Conservation (phyloP, 148 eudicot genomes). For the Limonium bicolor region DNA sequence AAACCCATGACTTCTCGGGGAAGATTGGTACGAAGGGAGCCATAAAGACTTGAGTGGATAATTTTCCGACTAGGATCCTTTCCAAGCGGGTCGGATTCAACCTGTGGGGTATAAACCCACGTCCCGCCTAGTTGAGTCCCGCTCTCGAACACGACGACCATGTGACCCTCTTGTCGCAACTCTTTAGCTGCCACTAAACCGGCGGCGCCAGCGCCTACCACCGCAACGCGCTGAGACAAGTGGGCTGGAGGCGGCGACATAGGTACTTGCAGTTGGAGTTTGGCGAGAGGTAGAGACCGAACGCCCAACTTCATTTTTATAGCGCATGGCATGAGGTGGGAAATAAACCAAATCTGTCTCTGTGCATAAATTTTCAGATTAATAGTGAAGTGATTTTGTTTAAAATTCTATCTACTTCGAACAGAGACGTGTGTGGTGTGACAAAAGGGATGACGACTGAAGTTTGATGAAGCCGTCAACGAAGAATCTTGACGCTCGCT, state of each 20-base stretch:
- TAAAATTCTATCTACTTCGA: too few relatives aligned
- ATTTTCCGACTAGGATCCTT: conserved; percentile 32
- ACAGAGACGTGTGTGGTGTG: too few relatives aligned
- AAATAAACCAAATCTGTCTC: too few relatives aligned
- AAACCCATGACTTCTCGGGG: conserved; percentile 82
- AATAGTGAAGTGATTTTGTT: too few relatives aligned
- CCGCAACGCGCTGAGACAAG: conserved; percentile 41
- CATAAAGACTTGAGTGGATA: conserved; percentile 61
- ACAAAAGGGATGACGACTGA: too few relatives aligned
- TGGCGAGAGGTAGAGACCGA: too few relatives aligned
- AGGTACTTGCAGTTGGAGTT: too few relatives aligned
- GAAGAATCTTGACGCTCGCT: too few relatives aligned
- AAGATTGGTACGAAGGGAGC: conserved; percentile 69
- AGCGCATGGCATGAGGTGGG: too few relatives aligned
- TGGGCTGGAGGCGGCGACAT: conserved; percentile 13
- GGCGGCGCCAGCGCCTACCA: conserved; percentile 82
- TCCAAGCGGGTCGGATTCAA: conserved; percentile 65
- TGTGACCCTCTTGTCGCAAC: conserved; percentile 61
- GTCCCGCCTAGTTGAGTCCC: conserved; percentile 47
- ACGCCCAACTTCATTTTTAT: too few relatives aligned
- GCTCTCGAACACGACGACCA: conserved; percentile 57
- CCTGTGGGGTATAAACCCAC: conserved; percentile 47
- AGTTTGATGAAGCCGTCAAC: too few relatives aligned
- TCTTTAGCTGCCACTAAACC: conserved; percentile 73
- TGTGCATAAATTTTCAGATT: too few relatives aligned